Percentiles rank a stretch among this genome's conserved stretches.
These are phyloP conservation scores for Escallonia herrerae DNA, from an alignment of 129 eudicot species.

Conservation along the genomic window DNA sequence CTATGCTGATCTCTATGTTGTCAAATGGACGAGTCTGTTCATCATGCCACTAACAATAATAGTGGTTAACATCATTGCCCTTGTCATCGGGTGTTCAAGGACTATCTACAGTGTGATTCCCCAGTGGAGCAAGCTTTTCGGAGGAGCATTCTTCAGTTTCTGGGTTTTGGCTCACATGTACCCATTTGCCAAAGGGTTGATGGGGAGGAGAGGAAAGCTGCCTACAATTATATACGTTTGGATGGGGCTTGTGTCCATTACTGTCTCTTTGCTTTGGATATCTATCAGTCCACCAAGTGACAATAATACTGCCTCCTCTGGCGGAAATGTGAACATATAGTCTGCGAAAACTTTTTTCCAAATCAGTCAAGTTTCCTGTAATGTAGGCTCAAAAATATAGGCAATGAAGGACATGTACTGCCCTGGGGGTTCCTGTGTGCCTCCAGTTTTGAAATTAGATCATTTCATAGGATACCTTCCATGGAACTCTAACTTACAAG, in stretches of 20 bases:
- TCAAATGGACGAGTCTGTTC: slow-evolving; percentile 77
- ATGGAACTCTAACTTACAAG: too few species aligned
- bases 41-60: slow-evolving; percentile 68
- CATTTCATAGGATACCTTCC: too few species aligned
- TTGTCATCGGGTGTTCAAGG: slow-evolving; percentile 59
- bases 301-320: slow-evolving; percentile 10
- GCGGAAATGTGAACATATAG: slow-evolving; percentile 3
- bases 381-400: too few species aligned
- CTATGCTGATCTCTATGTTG: slow-evolving; percentile 57
- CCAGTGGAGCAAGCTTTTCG: slow-evolving; percentile 73
- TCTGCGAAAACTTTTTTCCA: too few species aligned
- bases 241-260: slow-evolving; percentile 71
- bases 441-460: too few species aligned
- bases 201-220: slow-evolving; percentile 73
- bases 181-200: slow-evolving; percentile 81
- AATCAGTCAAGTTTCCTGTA: too few species aligned
- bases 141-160: slow-evolving; percentile 73
- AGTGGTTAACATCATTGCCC: slow-evolving; percentile 46
- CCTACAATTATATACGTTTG: slow-evolving; percentile 70
- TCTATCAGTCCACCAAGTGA: slow-evolving; percentile 52
- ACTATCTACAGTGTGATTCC: slow-evolving; percentile 73
- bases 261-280: slow-evolving; percentile 72
- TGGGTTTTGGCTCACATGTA: slow-evolving; percentile 91
- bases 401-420: too few species aligned
- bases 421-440: too few species aligned